These are phyloP conservation scores for Pholiota molesta DNA, from an alignment of 768 basidiomycete genomes.

Conservation along the genomic window DNA sequence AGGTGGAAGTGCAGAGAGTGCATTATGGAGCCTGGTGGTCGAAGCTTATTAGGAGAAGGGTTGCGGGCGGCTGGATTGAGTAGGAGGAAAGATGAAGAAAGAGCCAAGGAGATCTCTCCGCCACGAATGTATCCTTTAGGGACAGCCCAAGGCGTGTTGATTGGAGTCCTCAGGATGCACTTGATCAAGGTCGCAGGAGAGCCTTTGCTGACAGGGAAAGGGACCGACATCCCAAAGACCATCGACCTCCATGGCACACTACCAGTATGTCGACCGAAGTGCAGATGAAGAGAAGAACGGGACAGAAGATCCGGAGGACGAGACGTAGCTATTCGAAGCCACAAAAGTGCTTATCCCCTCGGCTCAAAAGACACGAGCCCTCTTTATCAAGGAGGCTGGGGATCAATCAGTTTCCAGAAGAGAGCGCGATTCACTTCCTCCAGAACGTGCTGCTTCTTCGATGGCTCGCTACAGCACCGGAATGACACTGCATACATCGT, in stretches of 20 bases:
- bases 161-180: slow-evolving; percentile 38
- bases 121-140: slow-evolving; percentile 28
- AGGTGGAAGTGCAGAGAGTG: slow-evolving; percentile 73
- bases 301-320: slow-evolving; percentile 23
- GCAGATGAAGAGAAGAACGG: slow-evolving; percentile 15
- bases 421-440: slow-evolving; percentile 20
- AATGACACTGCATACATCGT: slow-evolving; percentile 18
- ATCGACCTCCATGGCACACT: slow-evolving; percentile 59
- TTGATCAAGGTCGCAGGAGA: slow-evolving; percentile 27
- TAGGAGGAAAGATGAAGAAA: slow-evolving; percentile 30
- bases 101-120: slow-evolving; percentile 8
- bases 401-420: slow-evolving; percentile 14
- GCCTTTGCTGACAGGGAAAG: slow-evolving; percentile 23
- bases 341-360: slow-evolving; percentile 44
- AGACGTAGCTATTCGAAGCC: slow-evolving; percentile 22
- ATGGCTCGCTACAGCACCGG: slow-evolving; percentile 25
- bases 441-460: slow-evolving; percentile 24
- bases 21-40: slow-evolving; percentile 46
- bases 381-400: slow-evolving; percentile 13
- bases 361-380: slow-evolving; percentile 21
- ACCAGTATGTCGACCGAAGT: slow-evolving; percentile 35
- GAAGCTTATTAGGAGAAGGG: slow-evolving; percentile 68
- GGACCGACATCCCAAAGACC: slow-evolving; percentile 37
- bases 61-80: slow-evolving; percentile 72
- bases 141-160: slow-evolving; percentile 31